Evolutionary conservation across 768 basidiomycete species (phyloP).

Genomic region (Leccinum imitatum): DNA sequence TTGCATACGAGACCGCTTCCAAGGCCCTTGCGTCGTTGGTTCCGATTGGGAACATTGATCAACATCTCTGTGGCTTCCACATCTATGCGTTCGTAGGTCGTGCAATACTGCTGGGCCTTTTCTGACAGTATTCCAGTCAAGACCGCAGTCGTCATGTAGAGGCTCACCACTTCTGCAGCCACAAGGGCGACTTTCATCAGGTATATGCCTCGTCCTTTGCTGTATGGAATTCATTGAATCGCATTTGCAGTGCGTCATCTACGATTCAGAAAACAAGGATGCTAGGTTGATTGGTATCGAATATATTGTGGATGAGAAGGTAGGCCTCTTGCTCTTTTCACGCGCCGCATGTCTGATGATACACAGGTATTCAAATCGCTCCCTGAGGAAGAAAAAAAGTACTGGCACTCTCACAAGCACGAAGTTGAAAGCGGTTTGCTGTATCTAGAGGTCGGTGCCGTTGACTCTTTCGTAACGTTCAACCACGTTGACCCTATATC

Average conservation of each 20-base stretch:
- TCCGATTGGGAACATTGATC: constrained; percentile 34
- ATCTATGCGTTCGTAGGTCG: constrained; percentile 27
- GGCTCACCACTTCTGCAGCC: constrained; percentile 47
- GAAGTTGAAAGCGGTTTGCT: constrained; percentile 41
- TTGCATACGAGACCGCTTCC: constrained; percentile 28
- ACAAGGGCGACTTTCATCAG: constrained; percentile 42
- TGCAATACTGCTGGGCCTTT: background rate
- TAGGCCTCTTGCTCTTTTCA: background rate
- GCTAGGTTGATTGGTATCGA: constrained; percentile 55
- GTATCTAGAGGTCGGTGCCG: constrained; percentile 28
- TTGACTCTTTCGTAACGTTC: background rate
- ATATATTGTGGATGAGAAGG: constrained; percentile 47
- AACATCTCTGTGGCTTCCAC: constrained; percentile 39
- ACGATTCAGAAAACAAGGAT: constrained; percentile 40
- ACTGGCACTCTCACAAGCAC: constrained; percentile 55
- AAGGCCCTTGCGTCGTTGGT: constrained; percentile 32
- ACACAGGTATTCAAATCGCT: constrained; percentile 39
- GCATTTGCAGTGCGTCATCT: constrained; percentile 41
- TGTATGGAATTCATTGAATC: constrained; percentile 28
- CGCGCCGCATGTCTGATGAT: background rate
- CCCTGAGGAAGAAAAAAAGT: constrained; percentile 45
- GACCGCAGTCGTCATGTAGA: constrained; percentile 38
- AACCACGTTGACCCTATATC: background rate
- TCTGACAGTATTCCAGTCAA: constrained; percentile 17
- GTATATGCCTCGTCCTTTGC: background rate